Evolutionary conservation across 1,284 basidiomycete species (phyloP).

Genomic region (Rhizoctonia solani): DNA sequence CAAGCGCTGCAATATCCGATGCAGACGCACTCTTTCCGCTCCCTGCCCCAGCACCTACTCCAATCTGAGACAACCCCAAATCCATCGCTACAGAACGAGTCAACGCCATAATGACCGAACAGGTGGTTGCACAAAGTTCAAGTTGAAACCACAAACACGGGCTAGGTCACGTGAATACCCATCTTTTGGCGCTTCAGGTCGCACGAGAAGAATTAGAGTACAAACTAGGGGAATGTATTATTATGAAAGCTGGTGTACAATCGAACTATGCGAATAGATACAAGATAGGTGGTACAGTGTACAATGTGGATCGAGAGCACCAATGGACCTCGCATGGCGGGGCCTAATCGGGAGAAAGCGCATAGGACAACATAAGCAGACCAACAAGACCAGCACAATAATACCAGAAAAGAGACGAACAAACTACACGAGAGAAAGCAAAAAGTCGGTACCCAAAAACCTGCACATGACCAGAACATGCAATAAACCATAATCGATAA

Average conservation of each 20-base stretch:
- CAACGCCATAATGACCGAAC: constrained; percentile 8
- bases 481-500: background rate
- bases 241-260: constrained; percentile 1
- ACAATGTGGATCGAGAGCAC: background rate
- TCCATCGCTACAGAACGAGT: constrained; percentile 17
- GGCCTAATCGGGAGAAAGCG: constrained; percentile 1
- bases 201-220: background rate
- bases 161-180: background rate
- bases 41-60: background rate
- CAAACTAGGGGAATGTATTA: constrained; percentile 10
- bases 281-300: constrained; percentile 27
- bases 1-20: constrained; percentile 15
- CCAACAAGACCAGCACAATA: constrained; percentile 5
- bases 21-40: constrained; percentile 21
- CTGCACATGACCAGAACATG: background rate
- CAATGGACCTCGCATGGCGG: background rate
- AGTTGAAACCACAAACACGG: constrained; percentile 1
- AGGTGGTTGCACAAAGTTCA: constrained; percentile 12
- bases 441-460: background rate
- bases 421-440: background rate
- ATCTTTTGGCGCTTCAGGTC: too few relatives aligned
- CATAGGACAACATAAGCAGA: constrained; percentile 15
- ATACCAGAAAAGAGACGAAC: constrained; percentile 16
- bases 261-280: constrained; percentile 29
- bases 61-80: constrained; percentile 10